phyloP scores from a whole-genome alignment of 495 filamentous ascomycete species.

The Pyrenula massariospora region DNA sequence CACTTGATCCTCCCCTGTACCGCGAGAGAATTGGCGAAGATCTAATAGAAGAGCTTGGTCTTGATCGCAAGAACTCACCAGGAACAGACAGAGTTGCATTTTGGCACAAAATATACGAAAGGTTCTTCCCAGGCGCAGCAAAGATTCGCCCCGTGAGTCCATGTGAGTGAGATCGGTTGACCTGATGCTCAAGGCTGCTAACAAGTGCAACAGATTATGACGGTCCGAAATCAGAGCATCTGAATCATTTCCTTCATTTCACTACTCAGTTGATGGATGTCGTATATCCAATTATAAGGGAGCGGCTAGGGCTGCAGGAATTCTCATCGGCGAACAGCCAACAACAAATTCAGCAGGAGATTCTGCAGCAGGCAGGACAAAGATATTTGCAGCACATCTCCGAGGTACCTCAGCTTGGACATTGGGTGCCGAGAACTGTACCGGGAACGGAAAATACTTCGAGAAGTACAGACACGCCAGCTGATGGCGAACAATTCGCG shows the following conservation, averaged over 20 bases:
- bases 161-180: not conserved
- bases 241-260: not conserved
- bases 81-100: not conserved
- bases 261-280: too few species aligned
- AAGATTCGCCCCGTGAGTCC: not conserved
- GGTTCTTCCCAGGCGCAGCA: not conserved
- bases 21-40: not conserved
- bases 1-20: not conserved
- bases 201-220: not conserved
- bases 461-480: too few species aligned
- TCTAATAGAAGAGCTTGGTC: not conserved
- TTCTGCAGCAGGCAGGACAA: too few species aligned
- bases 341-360: too few species aligned
- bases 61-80: not conserved
- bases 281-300: too few species aligned
- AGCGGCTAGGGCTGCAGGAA: too few species aligned
- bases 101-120: not conserved
- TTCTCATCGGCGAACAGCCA: too few species aligned
- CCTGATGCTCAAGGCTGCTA: not conserved
- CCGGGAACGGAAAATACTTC: too few species aligned
- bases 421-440: too few species aligned
- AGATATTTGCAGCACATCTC: too few species aligned
- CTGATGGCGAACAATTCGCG: too few species aligned
- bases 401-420: too few species aligned
- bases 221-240: not conserved